These are phyloP conservation scores for Colletotrichum liaoningense DNA, from an alignment of 2,329 filamentous ascomycete species.

Conservation along the genomic window DNA sequence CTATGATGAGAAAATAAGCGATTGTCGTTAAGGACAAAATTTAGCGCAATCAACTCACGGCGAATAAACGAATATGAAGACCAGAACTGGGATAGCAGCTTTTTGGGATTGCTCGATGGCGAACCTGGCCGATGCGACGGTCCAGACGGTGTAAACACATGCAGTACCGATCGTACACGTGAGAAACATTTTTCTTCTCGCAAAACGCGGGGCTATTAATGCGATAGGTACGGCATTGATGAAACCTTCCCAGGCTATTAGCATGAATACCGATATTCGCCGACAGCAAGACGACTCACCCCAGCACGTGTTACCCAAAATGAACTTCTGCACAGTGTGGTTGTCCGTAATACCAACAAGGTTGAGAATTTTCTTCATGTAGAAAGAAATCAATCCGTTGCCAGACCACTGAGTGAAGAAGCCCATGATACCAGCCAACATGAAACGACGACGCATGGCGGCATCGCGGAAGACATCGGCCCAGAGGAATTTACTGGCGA, in stretches of 20 bases:
- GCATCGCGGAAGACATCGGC: constrained; percentile 46
- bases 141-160: constrained; percentile 52
- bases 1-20: not conserved
- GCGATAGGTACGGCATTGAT: constrained; percentile 50
- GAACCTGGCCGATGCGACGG: constrained; percentile 50
- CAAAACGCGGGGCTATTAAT: constrained; percentile 48
- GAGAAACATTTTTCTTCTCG: constrained; percentile 49
- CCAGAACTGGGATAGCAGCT: constrained; percentile 52
- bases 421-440: constrained; percentile 60
- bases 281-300: constrained; percentile 8
- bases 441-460: constrained; percentile 54
- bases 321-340: constrained; percentile 50
- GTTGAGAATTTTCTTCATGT: constrained; percentile 53
- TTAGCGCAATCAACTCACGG: constrained; percentile 39
- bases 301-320: constrained; percentile 52
- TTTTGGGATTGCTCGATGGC: constrained; percentile 45
- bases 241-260: constrained; percentile 35
- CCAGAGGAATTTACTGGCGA: constrained; percentile 57
- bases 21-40: not conserved
- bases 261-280: not conserved
- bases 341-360: constrained; percentile 51
- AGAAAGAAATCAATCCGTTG: constrained; percentile 50
- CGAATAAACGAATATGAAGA: constrained; percentile 56
- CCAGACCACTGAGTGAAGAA: constrained; percentile 53
- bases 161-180: constrained; percentile 50